Evolutionary conservation across 1,139 yeast species (phyloP).

Genomic region (Lodderomyces pseudojiufengensis): DNA sequence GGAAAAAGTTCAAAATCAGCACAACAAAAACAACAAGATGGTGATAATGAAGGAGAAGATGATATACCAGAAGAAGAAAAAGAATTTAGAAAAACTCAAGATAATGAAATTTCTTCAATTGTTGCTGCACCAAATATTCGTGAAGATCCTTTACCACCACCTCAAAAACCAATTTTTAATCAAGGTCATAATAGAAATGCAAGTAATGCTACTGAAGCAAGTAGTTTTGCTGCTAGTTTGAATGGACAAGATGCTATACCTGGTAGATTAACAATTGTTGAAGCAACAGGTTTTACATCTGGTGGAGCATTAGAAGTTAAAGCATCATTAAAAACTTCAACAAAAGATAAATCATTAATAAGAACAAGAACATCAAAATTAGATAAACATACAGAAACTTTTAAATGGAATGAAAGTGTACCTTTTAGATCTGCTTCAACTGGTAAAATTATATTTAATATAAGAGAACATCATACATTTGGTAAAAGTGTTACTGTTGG

Average conservation of each 20-base stretch:
- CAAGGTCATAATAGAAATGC: conserved; percentile 25
- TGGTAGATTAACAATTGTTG: conserved; percentile 52
- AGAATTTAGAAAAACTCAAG: conserved; percentile 13
- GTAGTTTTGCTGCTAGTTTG: conserved; percentile 38
- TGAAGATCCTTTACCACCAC: conserved; percentile 38
- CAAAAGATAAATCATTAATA: conserved; percentile 55
- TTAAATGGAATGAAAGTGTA: conserved; percentile 62
- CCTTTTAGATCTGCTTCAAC: conserved; percentile 65
- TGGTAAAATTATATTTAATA: conserved; percentile 54
- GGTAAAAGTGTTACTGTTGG: conserved; percentile 71
- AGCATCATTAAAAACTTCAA: conserved; percentile 47
- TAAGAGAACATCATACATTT: conserved; percentile 67
- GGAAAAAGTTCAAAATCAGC: conserved; percentile 3
- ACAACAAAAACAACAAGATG: conserved; percentile 2
- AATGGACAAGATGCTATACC: conserved; percentile 41
- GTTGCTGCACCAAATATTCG: conserved; percentile 35
- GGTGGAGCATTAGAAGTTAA: conserved; percentile 43
- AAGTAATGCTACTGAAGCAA: conserved; percentile 25
- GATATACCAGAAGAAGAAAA: conserved; percentile 14
- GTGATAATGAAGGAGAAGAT: conserved; percentile 5
- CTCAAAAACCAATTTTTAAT: conserved; percentile 22
- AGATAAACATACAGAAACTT: conserved; percentile 39
- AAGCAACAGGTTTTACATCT: conserved; percentile 33
- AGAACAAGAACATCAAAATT: conserved; percentile 62
- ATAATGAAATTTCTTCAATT: conserved; percentile 8